phyloP scores from a whole-genome alignment of 192 early-diverging fungal genomes.

The Tieghemiomyces parasiticus region DNA sequence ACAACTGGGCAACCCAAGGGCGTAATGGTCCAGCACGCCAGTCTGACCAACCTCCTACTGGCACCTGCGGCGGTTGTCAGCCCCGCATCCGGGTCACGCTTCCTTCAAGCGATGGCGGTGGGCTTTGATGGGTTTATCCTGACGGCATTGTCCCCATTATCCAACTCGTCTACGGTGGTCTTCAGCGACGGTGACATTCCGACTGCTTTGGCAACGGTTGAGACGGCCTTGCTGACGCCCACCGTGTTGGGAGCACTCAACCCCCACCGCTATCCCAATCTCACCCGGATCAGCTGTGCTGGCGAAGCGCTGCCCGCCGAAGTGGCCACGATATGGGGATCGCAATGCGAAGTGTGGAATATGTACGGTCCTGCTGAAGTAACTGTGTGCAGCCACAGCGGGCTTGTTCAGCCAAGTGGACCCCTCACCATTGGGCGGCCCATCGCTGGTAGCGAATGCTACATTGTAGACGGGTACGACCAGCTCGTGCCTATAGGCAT shows the following conservation, averaged over 20 bases:
- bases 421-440: slow-evolving; percentile 12
- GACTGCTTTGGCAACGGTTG: background rate
- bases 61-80: background rate
- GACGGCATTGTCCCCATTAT: background rate
- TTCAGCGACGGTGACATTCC: background rate
- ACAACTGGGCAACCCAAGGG: slow-evolving; percentile 22
- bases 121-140: background rate
- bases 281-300: background rate
- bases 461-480: slow-evolving; percentile 13
- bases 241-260: background rate
- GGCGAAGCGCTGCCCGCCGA: background rate
- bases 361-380: slow-evolving; percentile 1
- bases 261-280: background rate
- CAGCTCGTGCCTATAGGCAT: slow-evolving; percentile 22
- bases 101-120: background rate
- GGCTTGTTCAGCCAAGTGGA: background rate
- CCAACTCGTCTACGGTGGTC: background rate
- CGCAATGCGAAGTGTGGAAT: background rate
- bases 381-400: background rate
- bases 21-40: slow-evolving; percentile 5
- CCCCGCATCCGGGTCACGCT: background rate
- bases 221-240: background rate
- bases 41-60: background rate
- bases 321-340: background rate
- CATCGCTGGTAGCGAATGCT: slow-evolving; percentile 8